A percentile compares a stretch with the other conserved stretches of the same genome.
Evolutionary conservation across 2,329 filamentous ascomycete species (phyloP).

Genomic region (Hymenoscyphus repandus): DNA sequence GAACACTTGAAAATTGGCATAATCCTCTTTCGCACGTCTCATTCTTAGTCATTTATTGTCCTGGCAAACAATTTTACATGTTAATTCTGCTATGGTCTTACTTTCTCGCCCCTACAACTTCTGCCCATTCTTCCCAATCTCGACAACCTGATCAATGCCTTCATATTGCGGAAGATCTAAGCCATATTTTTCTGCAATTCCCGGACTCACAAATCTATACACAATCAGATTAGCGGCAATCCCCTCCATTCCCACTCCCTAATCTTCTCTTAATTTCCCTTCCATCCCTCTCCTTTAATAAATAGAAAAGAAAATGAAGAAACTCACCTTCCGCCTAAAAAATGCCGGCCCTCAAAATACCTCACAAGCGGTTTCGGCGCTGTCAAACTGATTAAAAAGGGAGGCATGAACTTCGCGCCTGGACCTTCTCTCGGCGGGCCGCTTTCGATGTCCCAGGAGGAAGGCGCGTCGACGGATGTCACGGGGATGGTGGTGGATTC

Average conservation of each 20-base stretch:
- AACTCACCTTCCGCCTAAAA: conserved; percentile 74
- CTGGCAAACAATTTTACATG: no score
- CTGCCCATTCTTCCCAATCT: conserved; percentile 51
- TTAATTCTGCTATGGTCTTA: no score
- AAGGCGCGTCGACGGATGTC: conserved; percentile 86
- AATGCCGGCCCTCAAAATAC: conserved; percentile 82
- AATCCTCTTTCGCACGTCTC: no score
- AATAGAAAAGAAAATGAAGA: not conserved
- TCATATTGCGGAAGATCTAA: conserved; percentile 78
- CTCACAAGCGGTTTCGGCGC: conserved; percentile 88
- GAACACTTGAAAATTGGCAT: no score
- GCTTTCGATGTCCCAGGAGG: conserved; percentile 86
- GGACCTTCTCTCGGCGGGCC: conserved; percentile 75
- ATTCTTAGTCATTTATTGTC: no score
- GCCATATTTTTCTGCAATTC: conserved; percentile 78
- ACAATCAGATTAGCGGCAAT: not conserved
- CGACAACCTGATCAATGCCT: conserved; percentile 84
- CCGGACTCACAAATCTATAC: conserved; percentile 68
- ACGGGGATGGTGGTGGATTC: conserved; percentile 70
- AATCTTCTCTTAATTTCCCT: conserved; percentile 8
- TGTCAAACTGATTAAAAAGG: conserved; percentile 78
- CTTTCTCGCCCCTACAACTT: conserved; percentile 32
- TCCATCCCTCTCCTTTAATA: not conserved
- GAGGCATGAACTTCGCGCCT: conserved; percentile 75
- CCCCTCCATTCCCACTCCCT: not conserved